These are phyloP conservation scores for Dendrobium chrysotoxum DNA, from an alignment of 106 monocot species.

Conservation along the genomic window DNA sequence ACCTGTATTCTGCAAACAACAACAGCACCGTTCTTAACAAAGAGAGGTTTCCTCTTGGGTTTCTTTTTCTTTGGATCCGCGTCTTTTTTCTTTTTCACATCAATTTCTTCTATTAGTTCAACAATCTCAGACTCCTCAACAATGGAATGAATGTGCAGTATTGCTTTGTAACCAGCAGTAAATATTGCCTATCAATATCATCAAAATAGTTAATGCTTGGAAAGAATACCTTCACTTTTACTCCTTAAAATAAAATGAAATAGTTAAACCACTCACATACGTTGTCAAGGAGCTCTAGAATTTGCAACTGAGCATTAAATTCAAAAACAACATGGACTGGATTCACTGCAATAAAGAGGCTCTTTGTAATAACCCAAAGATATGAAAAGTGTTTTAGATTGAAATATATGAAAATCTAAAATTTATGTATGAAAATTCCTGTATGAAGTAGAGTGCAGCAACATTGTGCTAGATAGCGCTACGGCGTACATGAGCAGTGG, in stretches of 20 bases:
- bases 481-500: too few relatives aligned
- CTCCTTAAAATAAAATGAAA: too few relatives aligned
- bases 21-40: constrained; percentile 90
- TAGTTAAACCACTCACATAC: constrained; percentile 45
- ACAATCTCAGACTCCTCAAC: constrained; percentile 98
- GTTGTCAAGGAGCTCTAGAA: constrained; percentile 91
- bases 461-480: too few relatives aligned
- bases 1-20: constrained; percentile 91
- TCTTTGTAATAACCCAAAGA: too few relatives aligned
- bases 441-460: too few relatives aligned
- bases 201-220: too few relatives aligned
- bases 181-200: constrained; percentile 75
- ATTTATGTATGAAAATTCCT: too few relatives aligned
- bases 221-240: too few relatives aligned
- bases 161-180: constrained; percentile 93
- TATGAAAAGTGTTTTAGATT: too few relatives aligned
- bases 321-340: constrained; percentile 49
- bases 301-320: constrained; percentile 89
- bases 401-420: too few relatives aligned
- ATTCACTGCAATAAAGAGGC: constrained; percentile 47
- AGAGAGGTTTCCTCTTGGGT: constrained; percentile 77
- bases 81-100: constrained; percentile 69
- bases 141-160: constrained; percentile 82
- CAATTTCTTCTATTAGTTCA: constrained; percentile 87
- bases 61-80: constrained; percentile 82